These are phyloP conservation scores for Pestalotiopsis sp. DNA, from an alignment of 2,329 filamentous ascomycete genomes.

Conservation along the genomic window DNA sequence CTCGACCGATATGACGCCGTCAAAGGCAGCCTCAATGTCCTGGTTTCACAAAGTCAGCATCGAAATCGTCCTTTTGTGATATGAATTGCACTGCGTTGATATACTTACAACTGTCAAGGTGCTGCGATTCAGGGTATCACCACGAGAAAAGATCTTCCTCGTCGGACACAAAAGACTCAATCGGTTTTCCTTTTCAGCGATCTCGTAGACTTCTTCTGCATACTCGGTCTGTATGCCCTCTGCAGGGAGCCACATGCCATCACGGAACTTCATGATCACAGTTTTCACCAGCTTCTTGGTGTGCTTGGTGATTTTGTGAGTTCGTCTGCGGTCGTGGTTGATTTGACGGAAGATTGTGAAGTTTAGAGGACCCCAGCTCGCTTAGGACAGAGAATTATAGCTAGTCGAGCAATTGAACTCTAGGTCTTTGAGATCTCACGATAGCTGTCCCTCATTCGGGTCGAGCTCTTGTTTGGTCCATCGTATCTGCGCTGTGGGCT, in stretches of 20 bases:
- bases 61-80: neutral
- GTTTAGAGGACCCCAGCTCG: neutral
- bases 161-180: slow-evolving; percentile 61
- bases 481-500: neutral
- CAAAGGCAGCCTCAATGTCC: slow-evolving; percentile 59
- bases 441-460: slow-evolving; percentile 1
- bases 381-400: neutral
- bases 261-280: slow-evolving; percentile 59
- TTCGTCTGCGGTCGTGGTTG: neutral
- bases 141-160: slow-evolving; percentile 53
- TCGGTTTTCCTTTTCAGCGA: slow-evolving; percentile 49
- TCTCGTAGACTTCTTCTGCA: slow-evolving; percentile 64
- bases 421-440: neutral
- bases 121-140: slow-evolving; percentile 58
- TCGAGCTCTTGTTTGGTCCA: neutral
- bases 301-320: neutral
- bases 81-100: neutral
- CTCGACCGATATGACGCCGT: slow-evolving; percentile 63
- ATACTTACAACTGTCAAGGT: slow-evolving; percentile 52
- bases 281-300: neutral
- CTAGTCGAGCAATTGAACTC: neutral
- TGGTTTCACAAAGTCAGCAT: slow-evolving; percentile 18
- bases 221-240: slow-evolving; percentile 65
- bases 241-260: slow-evolving; percentile 69
- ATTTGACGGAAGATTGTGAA: neutral